Percentiles rank a stretch among this genome's conserved stretches.
phyloP scores from a whole-genome alignment of 2,329 filamentous ascomycete species.

The Penicillium frequentans region DNA sequence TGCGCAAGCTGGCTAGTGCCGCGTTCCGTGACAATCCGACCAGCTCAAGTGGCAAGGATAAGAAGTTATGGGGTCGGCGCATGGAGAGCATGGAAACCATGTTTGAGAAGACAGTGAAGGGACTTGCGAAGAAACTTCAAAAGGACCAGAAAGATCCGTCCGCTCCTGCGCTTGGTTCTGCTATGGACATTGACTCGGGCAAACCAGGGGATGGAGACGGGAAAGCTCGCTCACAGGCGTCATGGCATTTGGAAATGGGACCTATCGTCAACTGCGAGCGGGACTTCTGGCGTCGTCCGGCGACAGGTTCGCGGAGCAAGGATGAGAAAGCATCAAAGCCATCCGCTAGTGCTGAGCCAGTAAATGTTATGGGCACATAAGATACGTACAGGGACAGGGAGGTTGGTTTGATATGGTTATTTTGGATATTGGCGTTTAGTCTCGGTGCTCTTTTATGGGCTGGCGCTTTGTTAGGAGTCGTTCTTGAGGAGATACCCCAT shows the following conservation, averaged over 20 bases:
- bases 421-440: background rate
- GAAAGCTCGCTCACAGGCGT: constrained; percentile 27
- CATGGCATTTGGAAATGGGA: constrained; percentile 43
- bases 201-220: constrained; percentile 24
- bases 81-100: constrained; percentile 48
- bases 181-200: constrained; percentile 33
- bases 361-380: background rate
- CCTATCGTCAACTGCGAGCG: constrained; percentile 62
- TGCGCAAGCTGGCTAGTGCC: constrained; percentile 60
- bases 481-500: constrained; percentile 37
- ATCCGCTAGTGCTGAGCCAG: constrained; percentile 13
- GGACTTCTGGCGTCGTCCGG: constrained; percentile 56
- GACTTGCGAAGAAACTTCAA: constrained; percentile 44
- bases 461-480: constrained; percentile 22
- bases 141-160: constrained; percentile 28
- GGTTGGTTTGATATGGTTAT: background rate
- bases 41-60: constrained; percentile 43
- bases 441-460: constrained; percentile 15
- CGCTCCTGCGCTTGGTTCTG: constrained; percentile 9
- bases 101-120: constrained; percentile 58
- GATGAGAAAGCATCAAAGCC: constrained; percentile 30
- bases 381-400: background rate
- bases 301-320: constrained; percentile 34
- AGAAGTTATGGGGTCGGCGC: constrained; percentile 40
- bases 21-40: constrained; percentile 43